Evolutionary conservation across 2,329 filamentous ascomycete genomes (phyloP).

Genomic region (Lizonia empirigonia): DNA sequence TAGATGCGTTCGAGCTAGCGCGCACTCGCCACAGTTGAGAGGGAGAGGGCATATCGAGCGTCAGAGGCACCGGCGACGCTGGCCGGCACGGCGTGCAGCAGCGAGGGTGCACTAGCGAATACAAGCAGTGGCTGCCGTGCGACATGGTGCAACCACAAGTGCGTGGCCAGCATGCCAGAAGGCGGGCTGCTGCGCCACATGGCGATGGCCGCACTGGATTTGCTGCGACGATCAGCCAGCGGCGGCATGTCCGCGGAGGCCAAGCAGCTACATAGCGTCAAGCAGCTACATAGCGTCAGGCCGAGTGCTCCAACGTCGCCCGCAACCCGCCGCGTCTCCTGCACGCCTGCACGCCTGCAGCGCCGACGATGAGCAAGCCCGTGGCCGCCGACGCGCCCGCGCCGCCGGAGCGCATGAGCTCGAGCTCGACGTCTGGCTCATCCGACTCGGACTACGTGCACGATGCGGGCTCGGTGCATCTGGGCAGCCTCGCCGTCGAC

Average conservation of each 20-base stretch:
- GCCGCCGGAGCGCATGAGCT: slow-evolving; percentile 16
- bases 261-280: background rate
- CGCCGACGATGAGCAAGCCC: slow-evolving; percentile 33
- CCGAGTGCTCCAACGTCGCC: slow-evolving; percentile 36
- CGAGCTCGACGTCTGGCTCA: slow-evolving; percentile 11
- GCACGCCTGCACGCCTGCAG: background rate
- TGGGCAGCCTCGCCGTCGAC: slow-evolving; percentile 51
- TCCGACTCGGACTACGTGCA: slow-evolving; percentile 52
- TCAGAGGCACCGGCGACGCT: slow-evolving; percentile 6
- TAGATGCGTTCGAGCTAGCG: background rate
- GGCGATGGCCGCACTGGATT: slow-evolving; percentile 1
- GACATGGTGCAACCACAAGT: no score
- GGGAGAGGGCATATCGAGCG: no score
- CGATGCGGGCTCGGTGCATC: slow-evolving; percentile 32
- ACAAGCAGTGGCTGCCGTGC: no score
- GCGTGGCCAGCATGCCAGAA: background rate
- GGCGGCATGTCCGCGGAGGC: background rate
- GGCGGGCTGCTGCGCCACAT: slow-evolving; percentile 7
- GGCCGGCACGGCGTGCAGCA: background rate
- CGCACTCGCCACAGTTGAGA: slow-evolving; percentile 6
- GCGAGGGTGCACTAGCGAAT: no score
- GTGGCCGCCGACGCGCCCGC: slow-evolving; percentile 40
- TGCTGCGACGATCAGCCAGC: slow-evolving; percentile 1
- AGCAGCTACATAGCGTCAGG: slow-evolving; percentile 31
- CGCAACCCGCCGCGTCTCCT: slow-evolving; percentile 26